Conservation (phyloP, 306 rosid species). For the Prinsepia uniflora region DNA sequence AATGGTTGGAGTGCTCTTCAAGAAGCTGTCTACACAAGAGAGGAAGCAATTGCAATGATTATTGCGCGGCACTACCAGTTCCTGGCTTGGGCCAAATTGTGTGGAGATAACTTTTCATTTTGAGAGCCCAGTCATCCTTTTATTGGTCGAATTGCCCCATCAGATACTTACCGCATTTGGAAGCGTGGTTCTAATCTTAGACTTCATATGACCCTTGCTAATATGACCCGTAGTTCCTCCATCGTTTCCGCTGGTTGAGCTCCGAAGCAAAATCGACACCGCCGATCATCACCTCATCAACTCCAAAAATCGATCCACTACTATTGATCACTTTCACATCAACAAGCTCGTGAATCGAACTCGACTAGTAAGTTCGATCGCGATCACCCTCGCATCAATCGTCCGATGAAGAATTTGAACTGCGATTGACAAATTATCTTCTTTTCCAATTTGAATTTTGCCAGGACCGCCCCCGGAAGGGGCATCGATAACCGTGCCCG, state of each 20-base stretch:
- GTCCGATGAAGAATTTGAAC: neutral
- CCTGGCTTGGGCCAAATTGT: conserved; percentile 99
- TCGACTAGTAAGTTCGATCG: conserved; percentile 10
- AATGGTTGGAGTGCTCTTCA: conserved; percentile 99
- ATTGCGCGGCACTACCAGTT: conserved; percentile 90
- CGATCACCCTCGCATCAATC: neutral
- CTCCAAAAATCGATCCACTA: neutral
- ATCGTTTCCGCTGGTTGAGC: conserved; percentile 15
- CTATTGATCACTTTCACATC: neutral
- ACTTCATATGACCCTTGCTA: conserved; percentile 98
- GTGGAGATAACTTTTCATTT: conserved; percentile 97
- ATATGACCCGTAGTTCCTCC: conserved; percentile 7
- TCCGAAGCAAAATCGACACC: conserved; percentile 2
- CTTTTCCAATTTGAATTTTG: neutral
- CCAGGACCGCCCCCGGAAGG: too few relatives aligned
- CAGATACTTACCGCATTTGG: conserved; percentile 98
- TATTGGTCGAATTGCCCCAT: conserved; percentile 93
- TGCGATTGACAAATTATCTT: neutral
- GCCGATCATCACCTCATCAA: conserved; percentile 1
- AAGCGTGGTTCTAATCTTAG: conserved; percentile 98
- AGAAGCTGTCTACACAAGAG: conserved; percentile 92
- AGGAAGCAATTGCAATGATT: conserved; percentile 87
- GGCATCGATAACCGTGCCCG: too few relatives aligned
- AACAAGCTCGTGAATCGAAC: conserved; percentile 11
- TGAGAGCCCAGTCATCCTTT: conserved; percentile 97